A percentile compares a stretch with the other conserved stretches of the same genome.
Conservation (phyloP, 768 basidiomycete genomes). For the Trametes punicea region DNA sequence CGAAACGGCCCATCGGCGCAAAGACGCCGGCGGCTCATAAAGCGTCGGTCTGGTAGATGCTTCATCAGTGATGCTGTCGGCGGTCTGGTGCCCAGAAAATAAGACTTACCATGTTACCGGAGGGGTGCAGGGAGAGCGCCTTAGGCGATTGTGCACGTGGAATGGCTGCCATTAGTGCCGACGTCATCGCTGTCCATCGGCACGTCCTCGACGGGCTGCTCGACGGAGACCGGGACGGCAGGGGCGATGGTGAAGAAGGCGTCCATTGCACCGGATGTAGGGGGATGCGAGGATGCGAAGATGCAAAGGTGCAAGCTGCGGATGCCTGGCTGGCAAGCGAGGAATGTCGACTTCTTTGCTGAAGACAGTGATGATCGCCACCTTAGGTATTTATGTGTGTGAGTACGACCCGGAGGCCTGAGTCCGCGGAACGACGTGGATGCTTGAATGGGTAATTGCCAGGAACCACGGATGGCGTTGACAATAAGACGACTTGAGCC, state of each 20-base stretch:
- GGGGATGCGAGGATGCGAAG: background rate
- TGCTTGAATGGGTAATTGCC: background rate
- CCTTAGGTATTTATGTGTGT: too few relatives aligned
- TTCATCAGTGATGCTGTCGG: too few relatives aligned
- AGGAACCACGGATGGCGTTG: background rate
- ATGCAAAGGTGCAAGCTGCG: background rate
- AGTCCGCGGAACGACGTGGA: too few relatives aligned
- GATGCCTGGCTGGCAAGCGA: too few relatives aligned
- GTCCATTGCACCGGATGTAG: background rate
- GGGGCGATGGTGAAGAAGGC: conserved; percentile 1
- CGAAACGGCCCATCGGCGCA: background rate
- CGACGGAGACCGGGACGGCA: background rate
- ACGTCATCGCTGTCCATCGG: background rate
- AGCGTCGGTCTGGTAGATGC: too few relatives aligned
- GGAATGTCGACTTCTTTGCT: too few relatives aligned
- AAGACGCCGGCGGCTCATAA: background rate
- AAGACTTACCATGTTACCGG: background rate
- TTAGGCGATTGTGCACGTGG: background rate
- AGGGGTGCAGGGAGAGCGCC: background rate
- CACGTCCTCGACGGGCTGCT: background rate
- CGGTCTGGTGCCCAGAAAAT: too few relatives aligned
- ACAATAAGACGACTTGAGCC: conserved; percentile 2
- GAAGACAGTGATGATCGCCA: too few relatives aligned
- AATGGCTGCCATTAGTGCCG: background rate
- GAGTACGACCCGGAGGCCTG: too few relatives aligned